A percentile compares a stretch with the other conserved stretches of the same genome.
phyloP scores from a whole-genome alignment of 1,139 yeast genomes.

The Blastobotrys indianensis region DNA sequence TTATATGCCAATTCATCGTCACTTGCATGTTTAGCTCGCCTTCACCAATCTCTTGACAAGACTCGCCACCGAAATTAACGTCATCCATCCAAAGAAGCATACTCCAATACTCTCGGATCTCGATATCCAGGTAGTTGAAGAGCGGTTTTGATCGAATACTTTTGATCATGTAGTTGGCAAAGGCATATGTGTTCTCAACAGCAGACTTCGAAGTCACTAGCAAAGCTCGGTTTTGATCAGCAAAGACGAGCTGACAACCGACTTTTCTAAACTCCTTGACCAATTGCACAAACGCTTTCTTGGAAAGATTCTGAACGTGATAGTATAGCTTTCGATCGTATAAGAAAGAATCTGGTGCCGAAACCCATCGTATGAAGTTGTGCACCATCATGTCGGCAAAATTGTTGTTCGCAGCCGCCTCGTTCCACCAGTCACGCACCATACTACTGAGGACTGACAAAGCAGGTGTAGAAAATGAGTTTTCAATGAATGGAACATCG shows the following conservation, averaged over 20 bases:
- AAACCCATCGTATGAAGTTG: constrained; percentile 82
- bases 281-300: constrained; percentile 75
- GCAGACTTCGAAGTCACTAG: constrained; percentile 69
- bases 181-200: constrained; percentile 87
- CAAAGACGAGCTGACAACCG: constrained; percentile 75
- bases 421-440: constrained; percentile 94
- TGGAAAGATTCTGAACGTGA: constrained; percentile 81
- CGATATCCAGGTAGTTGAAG: constrained; percentile 74
- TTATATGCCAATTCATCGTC: constrained; percentile 75
- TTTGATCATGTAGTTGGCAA: constrained; percentile 79
- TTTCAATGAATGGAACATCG: constrained; percentile 36
- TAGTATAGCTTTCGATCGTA: constrained; percentile 78
- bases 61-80: constrained; percentile 79
- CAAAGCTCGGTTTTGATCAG: constrained; percentile 69
- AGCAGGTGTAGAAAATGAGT: constrained; percentile 77
- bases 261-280: constrained; percentile 72
- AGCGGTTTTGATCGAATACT: constrained; percentile 76
- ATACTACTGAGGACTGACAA: constrained; percentile 61
- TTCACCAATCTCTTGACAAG: constrained; percentile 41
- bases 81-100: constrained; percentile 91
- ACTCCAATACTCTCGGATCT: constrained; percentile 82
- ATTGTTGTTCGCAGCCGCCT: constrained; percentile 60
- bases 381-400: constrained; percentile 86
- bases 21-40: constrained; percentile 54
- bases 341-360: constrained; percentile 61